Evolutionary conservation across 306 rosid species (phyloP).

Genomic region (Arachis stenosperma): DNA sequence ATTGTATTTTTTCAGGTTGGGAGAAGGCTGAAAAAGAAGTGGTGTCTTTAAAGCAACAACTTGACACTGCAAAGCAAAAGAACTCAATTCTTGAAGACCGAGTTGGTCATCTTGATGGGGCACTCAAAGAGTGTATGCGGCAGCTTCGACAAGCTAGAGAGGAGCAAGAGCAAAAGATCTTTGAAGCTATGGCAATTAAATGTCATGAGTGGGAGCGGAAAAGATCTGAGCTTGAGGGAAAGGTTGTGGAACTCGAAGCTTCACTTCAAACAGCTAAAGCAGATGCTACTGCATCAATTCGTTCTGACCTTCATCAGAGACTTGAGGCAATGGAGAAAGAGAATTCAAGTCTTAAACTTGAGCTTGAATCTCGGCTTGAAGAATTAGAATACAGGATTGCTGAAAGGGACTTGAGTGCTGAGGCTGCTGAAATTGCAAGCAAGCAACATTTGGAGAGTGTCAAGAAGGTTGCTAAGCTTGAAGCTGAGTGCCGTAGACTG

Average conservation of each 20-base stretch:
- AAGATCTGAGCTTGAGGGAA: slow-evolving; percentile 59
- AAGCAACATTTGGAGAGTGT: slow-evolving; percentile 72
- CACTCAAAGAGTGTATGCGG: slow-evolving; percentile 81
- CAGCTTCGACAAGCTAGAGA: slow-evolving; percentile 87
- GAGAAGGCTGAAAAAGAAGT: slow-evolving; percentile 83
- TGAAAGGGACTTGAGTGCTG: slow-evolving; percentile 74
- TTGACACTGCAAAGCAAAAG: slow-evolving; percentile 63
- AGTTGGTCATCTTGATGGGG: slow-evolving; percentile 81
- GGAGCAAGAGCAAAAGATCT: slow-evolving; percentile 62
- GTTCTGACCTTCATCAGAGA: slow-evolving; percentile 48
- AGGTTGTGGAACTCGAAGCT: slow-evolving; percentile 57
- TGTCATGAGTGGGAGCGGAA: slow-evolving; percentile 62
- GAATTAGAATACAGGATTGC: slow-evolving; percentile 60
- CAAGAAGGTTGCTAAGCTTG: slow-evolving; percentile 75
- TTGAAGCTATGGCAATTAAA: slow-evolving; percentile 52
- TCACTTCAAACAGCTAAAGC: slow-evolving; percentile 67
- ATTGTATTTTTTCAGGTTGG: slow-evolving; percentile 64
- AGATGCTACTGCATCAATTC: slow-evolving; percentile 50
- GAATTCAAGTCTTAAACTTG: slow-evolving; percentile 56
- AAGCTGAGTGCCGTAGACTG: slow-evolving; percentile 75
- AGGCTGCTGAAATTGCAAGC: slow-evolving; percentile 81
- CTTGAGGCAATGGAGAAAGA: slow-evolving; percentile 60
- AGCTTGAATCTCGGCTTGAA: slow-evolving; percentile 62
- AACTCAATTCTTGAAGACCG: slow-evolving; percentile 72
- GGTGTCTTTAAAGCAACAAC: slow-evolving; percentile 57